Evolutionary conservation across 2,329 filamentous ascomycete genomes (phyloP), one percentile per base, ranked within the genome.

Genomic region (Rachicladosporium sp.): DNA sequence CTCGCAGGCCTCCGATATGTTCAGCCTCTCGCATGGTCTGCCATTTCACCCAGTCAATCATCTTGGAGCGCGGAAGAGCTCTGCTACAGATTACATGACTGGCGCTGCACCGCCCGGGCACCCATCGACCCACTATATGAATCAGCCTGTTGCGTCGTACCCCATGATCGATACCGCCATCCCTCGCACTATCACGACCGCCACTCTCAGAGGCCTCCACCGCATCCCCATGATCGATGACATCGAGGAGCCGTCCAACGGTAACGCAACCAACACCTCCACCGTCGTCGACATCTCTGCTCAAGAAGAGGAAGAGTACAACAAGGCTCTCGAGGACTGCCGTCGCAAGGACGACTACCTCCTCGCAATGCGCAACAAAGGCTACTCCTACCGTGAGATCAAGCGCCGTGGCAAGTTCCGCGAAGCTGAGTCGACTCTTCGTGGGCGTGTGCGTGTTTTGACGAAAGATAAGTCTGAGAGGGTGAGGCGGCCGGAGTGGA

Each of bases 371-470:
- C 77, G 75, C 54, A 51, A 57, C 6, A 56, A 63, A 1, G 78
- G 78, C 3, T 62, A 74, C 62, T 75, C 78, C 1, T 86, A 84
- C 59, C 71, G 69, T 39, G 68, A 80, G 43, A 84, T 85, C 50
- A 70, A 70, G 30, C 49, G 54, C 5, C 51, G 61, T 11, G 73
- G 77, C 10, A 60, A 65, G 1, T 79, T 79, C 46, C 36, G 23
- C 0, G 78, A 82, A 50, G 76, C 79, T 1, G 80, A 84, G 59
- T 82, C 80, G 8, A 87, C 82, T 1, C 65, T 88, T 30, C 70
- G 82, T 10, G 82, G 82, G 0, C 70, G 80, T 0, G 76, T 73
- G 48, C 67, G 82, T 4, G 74, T 70, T 2, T 57, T 85, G 50
- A 82, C 74, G 6, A 84, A 83, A 61, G 59, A 62, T 9, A 74